Evolutionary conservation across 2,329 filamentous ascomycete genomes (phyloP), one percentile per base, ranked within the genome.

Genomic region (Claviceps maximensis): DNA sequence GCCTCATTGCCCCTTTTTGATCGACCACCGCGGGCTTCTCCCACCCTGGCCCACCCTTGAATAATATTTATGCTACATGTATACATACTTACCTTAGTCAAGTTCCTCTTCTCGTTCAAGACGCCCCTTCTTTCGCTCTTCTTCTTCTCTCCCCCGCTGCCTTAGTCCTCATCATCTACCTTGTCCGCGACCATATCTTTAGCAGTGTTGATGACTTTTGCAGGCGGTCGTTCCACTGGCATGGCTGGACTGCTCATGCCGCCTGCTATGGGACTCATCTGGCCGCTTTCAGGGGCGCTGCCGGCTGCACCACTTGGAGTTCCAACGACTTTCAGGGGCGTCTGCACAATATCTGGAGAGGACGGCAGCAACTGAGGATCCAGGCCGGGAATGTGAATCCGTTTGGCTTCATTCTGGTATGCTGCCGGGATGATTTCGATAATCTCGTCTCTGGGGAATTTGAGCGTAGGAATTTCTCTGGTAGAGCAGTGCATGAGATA

Each of bases 401-500:
- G 83, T 67, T 88, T 93, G 21, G 91, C 88, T 68, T 93, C 86
- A 65, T 98, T 98, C 72, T 96, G 93, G 70, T 98, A 98, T 33
- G 89, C 91, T 19, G 91, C 90, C 3, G 93, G 94, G 55, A 97
- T 94, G 65, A 98, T 96, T 75, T 98, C 93, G 60, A 98, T 95
- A 64, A 98, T 97, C 67, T 98, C 89, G 65, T 98, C 86, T 45
- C 93, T 86, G 4, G 93, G 93, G 63, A 98, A 98, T 59, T 89
- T 87, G 56, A 98, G 80, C 60, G 84, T 86, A 4, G 93, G 93
- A 57, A 98, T 98, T 63, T 95, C 89, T 68, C 86, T 86, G 9
- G 94, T 90, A 65, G 91, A 93, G 71, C 93, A 97, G 61, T 95
- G 93, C 93, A 98, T 98, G 41, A 98, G 76, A 69, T 98, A 98